Evolutionary conservation across 331 rosid genomes (phyloP).

Genomic region (Phaseolus coccineus): DNA sequence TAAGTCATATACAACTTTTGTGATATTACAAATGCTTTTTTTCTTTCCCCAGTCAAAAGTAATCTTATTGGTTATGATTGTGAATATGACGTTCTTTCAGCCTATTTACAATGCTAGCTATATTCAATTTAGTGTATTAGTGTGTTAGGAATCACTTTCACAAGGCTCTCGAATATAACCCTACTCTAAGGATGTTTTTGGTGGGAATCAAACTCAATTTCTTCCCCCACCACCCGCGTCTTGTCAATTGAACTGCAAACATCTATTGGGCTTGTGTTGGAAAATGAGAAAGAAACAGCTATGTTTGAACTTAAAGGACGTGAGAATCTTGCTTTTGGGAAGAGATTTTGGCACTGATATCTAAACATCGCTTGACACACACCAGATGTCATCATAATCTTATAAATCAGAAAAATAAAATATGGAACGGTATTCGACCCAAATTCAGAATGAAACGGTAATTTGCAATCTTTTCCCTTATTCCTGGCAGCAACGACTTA

Average conservation of each 20-base stretch:
- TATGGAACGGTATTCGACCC: not conserved
- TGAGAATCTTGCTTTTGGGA: not conserved
- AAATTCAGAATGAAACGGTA: not conserved
- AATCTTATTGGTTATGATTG: not conserved
- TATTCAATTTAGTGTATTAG: not conserved
- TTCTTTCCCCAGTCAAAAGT: not conserved
- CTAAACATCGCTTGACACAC: not conserved
- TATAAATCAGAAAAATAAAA: not conserved
- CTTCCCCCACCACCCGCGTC: no score
- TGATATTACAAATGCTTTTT: not conserved
- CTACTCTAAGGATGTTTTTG: no score
- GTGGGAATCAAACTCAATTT: no score
- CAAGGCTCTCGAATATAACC: no score
- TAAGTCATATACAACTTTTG: not conserved
- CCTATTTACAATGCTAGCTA: not conserved
- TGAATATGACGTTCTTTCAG: slow-evolving; percentile 5
- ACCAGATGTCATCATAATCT: not conserved
- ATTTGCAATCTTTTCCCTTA: not conserved
- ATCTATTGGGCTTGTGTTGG: no score
- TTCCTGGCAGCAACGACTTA: not conserved
- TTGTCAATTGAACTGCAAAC: no score
- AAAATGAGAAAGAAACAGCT: no score
- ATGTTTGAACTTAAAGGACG: no score
- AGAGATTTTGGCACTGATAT: not conserved
- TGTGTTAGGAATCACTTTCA: not conserved